Conservation (phyloP, 257 asterid species). For the Cinchona pubescens region DNA sequence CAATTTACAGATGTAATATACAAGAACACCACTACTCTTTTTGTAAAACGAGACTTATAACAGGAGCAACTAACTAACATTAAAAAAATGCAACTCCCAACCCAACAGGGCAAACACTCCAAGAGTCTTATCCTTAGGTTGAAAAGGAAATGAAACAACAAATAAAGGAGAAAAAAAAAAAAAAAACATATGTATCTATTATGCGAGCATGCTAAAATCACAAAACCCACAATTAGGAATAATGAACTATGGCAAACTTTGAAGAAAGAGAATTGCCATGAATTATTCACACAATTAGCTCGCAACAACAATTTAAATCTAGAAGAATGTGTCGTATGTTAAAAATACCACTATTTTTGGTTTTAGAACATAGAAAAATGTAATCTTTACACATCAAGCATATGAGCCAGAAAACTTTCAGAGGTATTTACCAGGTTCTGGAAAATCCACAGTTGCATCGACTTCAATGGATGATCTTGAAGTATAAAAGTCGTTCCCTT, state of each 20-base stretch:
- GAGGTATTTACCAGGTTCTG: conserved; percentile 38
- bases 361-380: not conserved
- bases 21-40: too few species aligned
- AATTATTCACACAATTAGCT: not conserved
- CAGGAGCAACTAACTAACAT: not conserved
- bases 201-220: not conserved
- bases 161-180: too few species aligned
- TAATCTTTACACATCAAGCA: not conserved
- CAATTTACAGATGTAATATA: not conserved
- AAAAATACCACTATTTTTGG: not conserved
- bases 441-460: conserved; percentile 21
- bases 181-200: not conserved
- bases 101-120: not conserved
- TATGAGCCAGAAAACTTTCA: conserved; percentile 10
- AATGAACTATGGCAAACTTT: not conserved
- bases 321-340: not conserved
- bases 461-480: conserved; percentile 27
- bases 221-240: not conserved
- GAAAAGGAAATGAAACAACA: not conserved
- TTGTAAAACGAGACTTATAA: not conserved
- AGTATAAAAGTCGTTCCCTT: conserved; percentile 24
- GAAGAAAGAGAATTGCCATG: not conserved
- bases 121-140: not conserved
- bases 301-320: not conserved
- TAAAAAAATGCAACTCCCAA: not conserved